Base-by-base conservation (phyloP, 2,329 filamentous ascomycete genomes). In the Ascochyta lentis region DNA sequence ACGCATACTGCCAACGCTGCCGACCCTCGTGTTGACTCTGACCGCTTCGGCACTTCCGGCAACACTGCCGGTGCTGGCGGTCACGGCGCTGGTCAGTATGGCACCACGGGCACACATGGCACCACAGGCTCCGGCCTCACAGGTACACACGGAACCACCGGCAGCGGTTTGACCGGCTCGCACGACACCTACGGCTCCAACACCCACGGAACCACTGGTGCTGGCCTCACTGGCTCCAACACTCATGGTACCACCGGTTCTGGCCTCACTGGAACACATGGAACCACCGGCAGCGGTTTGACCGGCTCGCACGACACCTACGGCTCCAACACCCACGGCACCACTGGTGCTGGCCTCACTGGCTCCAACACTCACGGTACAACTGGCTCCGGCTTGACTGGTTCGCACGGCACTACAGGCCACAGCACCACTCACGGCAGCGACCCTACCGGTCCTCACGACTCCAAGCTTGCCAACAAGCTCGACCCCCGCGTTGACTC, bases 11-110 rank as follows among this genome's bases (percentile, higher is more conserved):
- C 59, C 22, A 74, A 74, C 60, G 58, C 62, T 42, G 63, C 63
- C n/a, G 72, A 71, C 44, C 69, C 71, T 19, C 65, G 68, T 31
- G 68, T 72, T 6, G 67, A 71, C 48, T 62, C 63, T 42, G 59
- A 64, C 54, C 54, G 49, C n/a, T 22, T 52, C 15, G 66, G 66
- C 23, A 39, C 53, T 5, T 46, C 56, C 33, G 61, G 59, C 38
- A 64, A 61, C 61, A 67, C 64, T 24, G 44, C 57, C 4, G 58
- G 54, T 24, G 63, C 61, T 22, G 60, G 61, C 41, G 68, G 66
- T n/a, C 45, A 55, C 16, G 58, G 60, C 27, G 64, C 63, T 24
- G 60, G 61, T n/a, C 66, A 65, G n/a, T 58, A 58, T 15, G 68
- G 68, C 35, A 60, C 56, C 37, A 61, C 59, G 37, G 64, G 4